These are phyloP conservation scores for Macrolepiota dolichaula DNA, from an alignment of 768 basidiomycete genomes.

Conservation along the genomic window DNA sequence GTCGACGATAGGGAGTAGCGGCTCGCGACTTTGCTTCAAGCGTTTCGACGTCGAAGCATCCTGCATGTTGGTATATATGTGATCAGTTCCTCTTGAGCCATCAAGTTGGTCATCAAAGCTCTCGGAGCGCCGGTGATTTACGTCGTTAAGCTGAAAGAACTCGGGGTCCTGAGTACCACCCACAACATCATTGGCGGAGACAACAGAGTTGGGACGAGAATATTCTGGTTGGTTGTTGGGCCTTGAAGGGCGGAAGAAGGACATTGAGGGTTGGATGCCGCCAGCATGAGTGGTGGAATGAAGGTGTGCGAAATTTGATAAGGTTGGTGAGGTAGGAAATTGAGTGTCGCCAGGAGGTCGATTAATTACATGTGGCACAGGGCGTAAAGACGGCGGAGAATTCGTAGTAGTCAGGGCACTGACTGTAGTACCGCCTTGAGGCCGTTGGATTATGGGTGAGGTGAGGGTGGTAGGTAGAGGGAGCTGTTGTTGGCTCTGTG, in stretches of 20 bases:
- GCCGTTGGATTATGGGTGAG: slow-evolving; percentile 17
- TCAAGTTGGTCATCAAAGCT: slow-evolving; percentile 21
- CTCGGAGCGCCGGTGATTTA: slow-evolving; percentile 14
- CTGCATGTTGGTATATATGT: slow-evolving; percentile 24
- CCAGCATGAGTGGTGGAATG: slow-evolving; percentile 52
- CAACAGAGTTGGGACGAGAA: slow-evolving; percentile 37
- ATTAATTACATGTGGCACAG: slow-evolving; percentile 11
- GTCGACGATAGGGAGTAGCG: slow-evolving; percentile 53
- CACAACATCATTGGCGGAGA: slow-evolving; percentile 24
- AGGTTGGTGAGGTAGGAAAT: slow-evolving; percentile 18
- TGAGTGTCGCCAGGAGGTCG: slow-evolving; percentile 15
- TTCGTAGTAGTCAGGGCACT: slow-evolving; percentile 1
- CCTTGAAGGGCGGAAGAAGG: slow-evolving; percentile 72
- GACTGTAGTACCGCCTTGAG: slow-evolving; percentile 13
- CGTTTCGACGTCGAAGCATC: slow-evolving; percentile 25
- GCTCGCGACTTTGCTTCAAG: slow-evolving; percentile 68
- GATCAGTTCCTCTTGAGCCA: slow-evolving; percentile 18
- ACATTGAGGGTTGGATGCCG: slow-evolving; percentile 74
- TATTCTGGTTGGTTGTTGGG: slow-evolving; percentile 44
- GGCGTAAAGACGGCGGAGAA: slow-evolving; percentile 10
- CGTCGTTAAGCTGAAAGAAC: slow-evolving; percentile 18
- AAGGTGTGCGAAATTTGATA: slow-evolving; percentile 15
- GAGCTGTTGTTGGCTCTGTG: slow-evolving; percentile 26
- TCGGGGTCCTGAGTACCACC: slow-evolving; percentile 19
- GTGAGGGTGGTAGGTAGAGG: slow-evolving; percentile 33